Evolutionary conservation across 2,329 filamentous ascomycete genomes (phyloP).

Genomic region (Aureobasidium sp.): DNA sequence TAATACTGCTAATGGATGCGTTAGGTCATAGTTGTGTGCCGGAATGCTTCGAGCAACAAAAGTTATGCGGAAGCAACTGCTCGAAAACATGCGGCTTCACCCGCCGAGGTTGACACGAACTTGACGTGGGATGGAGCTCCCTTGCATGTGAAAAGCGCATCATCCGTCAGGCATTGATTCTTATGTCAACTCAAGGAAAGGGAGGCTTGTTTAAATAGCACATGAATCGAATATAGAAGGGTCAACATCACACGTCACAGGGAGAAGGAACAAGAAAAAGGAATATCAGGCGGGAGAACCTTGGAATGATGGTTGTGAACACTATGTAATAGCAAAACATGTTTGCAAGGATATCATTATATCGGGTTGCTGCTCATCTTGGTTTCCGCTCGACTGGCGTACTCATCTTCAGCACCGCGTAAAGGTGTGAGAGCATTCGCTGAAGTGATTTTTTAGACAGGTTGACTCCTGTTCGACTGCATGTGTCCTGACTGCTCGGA

Average conservation of each 20-base stretch:
- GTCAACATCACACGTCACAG: background rate
- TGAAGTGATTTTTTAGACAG: constrained; percentile 12
- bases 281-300: background rate
- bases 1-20: background rate
- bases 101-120: background rate
- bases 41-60: background rate
- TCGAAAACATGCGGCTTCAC: background rate
- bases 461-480: constrained; percentile 9
- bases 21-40: background rate
- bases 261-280: background rate
- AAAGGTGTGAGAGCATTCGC: constrained; percentile 12
- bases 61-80: background rate
- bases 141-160: background rate
- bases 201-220: background rate
- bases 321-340: background rate
- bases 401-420: constrained; percentile 11
- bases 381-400: constrained; percentile 12
- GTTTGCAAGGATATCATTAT: background rate
- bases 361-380: constrained; percentile 1
- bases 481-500: background rate
- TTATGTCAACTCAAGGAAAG: background rate
- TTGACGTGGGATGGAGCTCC: background rate
- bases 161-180: background rate
- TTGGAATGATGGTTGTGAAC: background rate
- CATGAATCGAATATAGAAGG: background rate